These are phyloP conservation scores for Takashimella tepidaria DNA, from an alignment of 1,284 basidiomycete genomes.

Conservation along the genomic window DNA sequence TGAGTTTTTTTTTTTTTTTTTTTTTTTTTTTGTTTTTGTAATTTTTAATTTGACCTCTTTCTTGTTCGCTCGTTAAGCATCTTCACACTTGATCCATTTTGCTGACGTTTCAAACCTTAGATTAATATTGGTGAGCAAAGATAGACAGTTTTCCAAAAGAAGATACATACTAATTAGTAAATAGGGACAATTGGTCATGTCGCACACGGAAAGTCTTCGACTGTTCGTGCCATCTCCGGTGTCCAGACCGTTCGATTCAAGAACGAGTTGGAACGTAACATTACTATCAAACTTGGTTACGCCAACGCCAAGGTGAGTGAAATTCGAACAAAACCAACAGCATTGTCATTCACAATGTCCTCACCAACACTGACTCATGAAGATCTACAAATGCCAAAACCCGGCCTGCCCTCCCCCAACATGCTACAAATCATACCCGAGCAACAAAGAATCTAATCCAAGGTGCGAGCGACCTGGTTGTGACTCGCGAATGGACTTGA, in stretches of 20 bases:
- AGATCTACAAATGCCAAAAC: slow-evolving; percentile 99
- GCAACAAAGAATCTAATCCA: slow-evolving; percentile 88
- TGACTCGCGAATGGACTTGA: slow-evolving; percentile 79
- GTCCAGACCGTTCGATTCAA: slow-evolving; percentile 99
- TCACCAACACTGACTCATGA: slow-evolving; percentile 5
- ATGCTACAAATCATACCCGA: slow-evolving; percentile 89
- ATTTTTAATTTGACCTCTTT: too few relatives aligned
- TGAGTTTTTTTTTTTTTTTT: slow-evolving; percentile 17
- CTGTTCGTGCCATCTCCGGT: slow-evolving; percentile 99
- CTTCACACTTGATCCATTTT: too few relatives aligned
- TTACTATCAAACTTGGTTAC: slow-evolving; percentile 97
- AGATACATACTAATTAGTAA: too few relatives aligned
- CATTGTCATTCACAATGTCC: not conserved
- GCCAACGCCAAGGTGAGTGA: slow-evolving; percentile 87
- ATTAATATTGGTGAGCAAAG: slow-evolving; percentile 47
- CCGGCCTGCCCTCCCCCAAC: slow-evolving; percentile 86
- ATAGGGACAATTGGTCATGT: slow-evolving; percentile 89
- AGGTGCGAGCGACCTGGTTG: slow-evolving; percentile 91
- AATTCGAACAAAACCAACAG: not conserved
- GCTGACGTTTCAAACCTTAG: too few relatives aligned
- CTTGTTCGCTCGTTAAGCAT: too few relatives aligned
- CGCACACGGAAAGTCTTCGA: slow-evolving; percentile 98
- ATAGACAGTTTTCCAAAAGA: too few relatives aligned
- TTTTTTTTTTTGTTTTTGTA: not conserved
- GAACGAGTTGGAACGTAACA: slow-evolving; percentile 96